phyloP scores from a whole-genome alignment of 257 asterid genomes.

The Solanum megistacrolobum region DNA sequence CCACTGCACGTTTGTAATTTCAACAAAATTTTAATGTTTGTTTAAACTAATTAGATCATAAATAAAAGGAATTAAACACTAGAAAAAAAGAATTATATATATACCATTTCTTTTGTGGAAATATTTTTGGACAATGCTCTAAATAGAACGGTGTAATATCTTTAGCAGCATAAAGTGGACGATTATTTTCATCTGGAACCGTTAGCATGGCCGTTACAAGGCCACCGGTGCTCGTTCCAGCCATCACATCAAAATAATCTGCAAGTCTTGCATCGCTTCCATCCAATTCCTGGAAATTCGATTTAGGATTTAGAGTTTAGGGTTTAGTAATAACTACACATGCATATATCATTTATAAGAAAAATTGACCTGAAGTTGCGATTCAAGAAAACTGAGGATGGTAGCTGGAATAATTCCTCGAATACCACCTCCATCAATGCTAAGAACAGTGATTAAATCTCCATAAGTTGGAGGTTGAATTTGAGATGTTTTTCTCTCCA shows the following conservation, averaged over 20 bases:
- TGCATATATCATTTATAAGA: not conserved
- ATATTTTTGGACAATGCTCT: slow-evolving; percentile 28
- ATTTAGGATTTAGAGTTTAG: no score
- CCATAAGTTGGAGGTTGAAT: slow-evolving; percentile 34
- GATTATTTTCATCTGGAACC: slow-evolving; percentile 35
- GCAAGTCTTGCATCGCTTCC: slow-evolving; percentile 51
- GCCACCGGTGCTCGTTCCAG: slow-evolving; percentile 72
- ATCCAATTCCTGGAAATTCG: slow-evolving; percentile 27
- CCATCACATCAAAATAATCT: slow-evolving; percentile 53
- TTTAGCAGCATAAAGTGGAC: slow-evolving; percentile 52
- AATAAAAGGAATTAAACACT: not conserved
- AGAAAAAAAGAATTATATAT: no score
- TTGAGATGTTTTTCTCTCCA: slow-evolving; percentile 12
- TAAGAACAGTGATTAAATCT: slow-evolving; percentile 29
- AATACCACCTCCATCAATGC: slow-evolving; percentile 59
- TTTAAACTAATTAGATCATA: not conserved
- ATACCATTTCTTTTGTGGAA: slow-evolving; percentile 16
- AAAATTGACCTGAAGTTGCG: slow-evolving; percentile 31
- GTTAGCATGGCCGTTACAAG: slow-evolving; percentile 49
- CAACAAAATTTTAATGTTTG: not conserved
- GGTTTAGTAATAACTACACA: no score
- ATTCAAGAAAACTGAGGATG: slow-evolving; percentile 32
- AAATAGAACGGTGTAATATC: slow-evolving; percentile 41
- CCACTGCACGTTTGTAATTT: slow-evolving; percentile 17
- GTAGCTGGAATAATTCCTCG: slow-evolving; percentile 45